Percentiles rank a stretch among this genome's conserved stretches.
These are phyloP conservation scores for Cutaneotrichosporon sp. DNA, from an alignment of 1,284 basidiomycete genomes.

Conservation along the genomic window DNA sequence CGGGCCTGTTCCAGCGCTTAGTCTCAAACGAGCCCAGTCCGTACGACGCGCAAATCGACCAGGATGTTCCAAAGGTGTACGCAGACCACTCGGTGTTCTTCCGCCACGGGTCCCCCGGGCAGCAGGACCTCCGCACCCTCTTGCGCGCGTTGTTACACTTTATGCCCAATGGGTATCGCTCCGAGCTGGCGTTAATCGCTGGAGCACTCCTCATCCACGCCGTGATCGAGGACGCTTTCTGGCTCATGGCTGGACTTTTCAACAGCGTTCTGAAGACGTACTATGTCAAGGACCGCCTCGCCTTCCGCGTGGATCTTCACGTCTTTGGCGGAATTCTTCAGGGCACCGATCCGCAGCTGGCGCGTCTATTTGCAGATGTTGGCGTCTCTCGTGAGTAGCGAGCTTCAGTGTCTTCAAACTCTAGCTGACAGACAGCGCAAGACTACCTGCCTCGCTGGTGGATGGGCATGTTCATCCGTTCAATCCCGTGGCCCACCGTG, in stretches of 20 bases:
- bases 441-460: constrained; percentile 47
- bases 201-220: constrained; percentile 77
- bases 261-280: constrained; percentile 70
- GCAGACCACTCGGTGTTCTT: constrained; percentile 47
- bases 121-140: constrained; percentile 46
- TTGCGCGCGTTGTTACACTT: constrained; percentile 47
- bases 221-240: constrained; percentile 89
- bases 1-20: constrained; percentile 69
- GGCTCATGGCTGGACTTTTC: constrained; percentile 69
- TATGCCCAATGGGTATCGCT: constrained; percentile 68
- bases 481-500: constrained; percentile 72
- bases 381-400: constrained; percentile 55
- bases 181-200: constrained; percentile 66
- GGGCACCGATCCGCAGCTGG: constrained; percentile 63
- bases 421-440: constrained; percentile 30
- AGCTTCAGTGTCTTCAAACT: too few species aligned
- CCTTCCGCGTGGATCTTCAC: constrained; percentile 75
- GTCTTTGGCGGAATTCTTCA: constrained; percentile 75
- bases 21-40: constrained; percentile 61
- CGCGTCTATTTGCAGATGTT: constrained; percentile 60
- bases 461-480: constrained; percentile 65
- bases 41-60: constrained; percentile 62
- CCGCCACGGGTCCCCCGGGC: constrained; percentile 36
- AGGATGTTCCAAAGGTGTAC: constrained; percentile 57
- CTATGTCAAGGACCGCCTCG: constrained; percentile 67